Evolutionary conservation across 2,329 filamentous ascomycete species (phyloP), one percentile per base, ranked within the genome.

Genomic region (Fusarium tuaranense): DNA sequence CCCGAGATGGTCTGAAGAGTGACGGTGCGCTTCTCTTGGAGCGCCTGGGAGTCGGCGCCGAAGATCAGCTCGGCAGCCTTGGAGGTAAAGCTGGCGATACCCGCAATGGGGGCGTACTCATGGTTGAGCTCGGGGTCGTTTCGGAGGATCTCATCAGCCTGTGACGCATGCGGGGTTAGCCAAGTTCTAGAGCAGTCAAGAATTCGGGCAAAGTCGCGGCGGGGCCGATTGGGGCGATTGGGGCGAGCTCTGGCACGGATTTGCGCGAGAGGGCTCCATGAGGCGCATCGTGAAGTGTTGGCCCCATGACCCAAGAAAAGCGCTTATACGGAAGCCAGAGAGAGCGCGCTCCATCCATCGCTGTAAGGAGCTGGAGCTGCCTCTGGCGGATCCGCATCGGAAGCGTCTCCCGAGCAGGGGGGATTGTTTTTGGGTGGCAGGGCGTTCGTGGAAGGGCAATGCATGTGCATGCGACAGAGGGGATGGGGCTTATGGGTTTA

Each of bases 51-150:
- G 78, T 93, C 90, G 75, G 85, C 84, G 76, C 97, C 95, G 36
- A 98, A 89, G 70, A 98, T 93, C 78, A 98, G 89, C 86, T 97
- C 95, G 82, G 96, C 94, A 27, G 97, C 95, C 81, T 97, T 97
- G 78, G 91, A 89, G 69, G 95, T 98, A 86, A 98, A 97, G 73
- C 92, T 89, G 66, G 92, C 86, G 69, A 98, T 89, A 81, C 97
- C 97, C 73, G 95, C 93, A 83, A 99, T 99, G 69, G 97, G 96
- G 70, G 97, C 94, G 86, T 99, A 99, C 89, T 99, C 97, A 88
- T 99, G 96, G 87, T 99, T 97, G 79, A 97, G 89, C 70, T 94
- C 90, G 81, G 96, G 95, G 85, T 98, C 95, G 82, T 93, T 93
- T 84, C 92, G 93, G 77, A 98, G 90, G 80, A 95, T 91, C 76